Percentiles rank a stretch among this genome's conserved stretches.
These are phyloP conservation scores for Echria macrotheca DNA, from an alignment of 495 filamentous ascomycete species.

Conservation along the genomic window DNA sequence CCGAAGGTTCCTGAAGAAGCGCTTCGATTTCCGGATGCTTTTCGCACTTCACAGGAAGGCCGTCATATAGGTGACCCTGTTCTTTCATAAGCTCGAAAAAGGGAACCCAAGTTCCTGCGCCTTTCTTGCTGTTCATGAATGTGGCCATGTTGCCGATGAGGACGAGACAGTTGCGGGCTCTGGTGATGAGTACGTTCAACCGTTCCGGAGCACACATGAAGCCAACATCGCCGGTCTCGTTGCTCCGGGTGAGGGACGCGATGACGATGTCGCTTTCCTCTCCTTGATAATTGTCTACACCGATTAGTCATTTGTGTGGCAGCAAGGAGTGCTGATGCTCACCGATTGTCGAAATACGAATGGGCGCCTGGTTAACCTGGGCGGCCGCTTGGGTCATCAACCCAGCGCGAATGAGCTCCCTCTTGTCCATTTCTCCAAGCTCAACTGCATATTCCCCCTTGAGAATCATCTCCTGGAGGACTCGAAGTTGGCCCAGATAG, in stretches of 20 bases:
- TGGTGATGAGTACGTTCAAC: constrained; percentile 66
- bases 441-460: constrained; percentile 49
- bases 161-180: constrained; percentile 63
- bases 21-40: constrained; percentile 52
- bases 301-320: background rate
- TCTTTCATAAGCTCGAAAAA: constrained; percentile 55
- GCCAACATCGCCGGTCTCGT: constrained; percentile 58
- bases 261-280: constrained; percentile 76
- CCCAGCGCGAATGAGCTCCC: constrained; percentile 62
- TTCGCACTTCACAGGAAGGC: constrained; percentile 64
- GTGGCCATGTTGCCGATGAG: constrained; percentile 68
- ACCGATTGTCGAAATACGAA: constrained; percentile 66
- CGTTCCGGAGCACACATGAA: constrained; percentile 68
- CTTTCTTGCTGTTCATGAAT: constrained; percentile 59
- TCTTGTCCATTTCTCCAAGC: constrained; percentile 65
- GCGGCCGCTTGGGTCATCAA: constrained; percentile 52
- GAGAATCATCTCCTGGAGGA: constrained; percentile 47
- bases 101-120: constrained; percentile 49
- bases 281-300: constrained; percentile 71
- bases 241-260: constrained; percentile 62
- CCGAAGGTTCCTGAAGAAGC: constrained; percentile 39
- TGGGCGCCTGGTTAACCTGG: constrained; percentile 41
- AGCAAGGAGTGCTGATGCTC: background rate
- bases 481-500: constrained; percentile 63
- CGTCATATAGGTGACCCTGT: constrained; percentile 57